Base-by-base conservation (phyloP, 176 grass and related monocot species). In the Zea mays region DNA sequence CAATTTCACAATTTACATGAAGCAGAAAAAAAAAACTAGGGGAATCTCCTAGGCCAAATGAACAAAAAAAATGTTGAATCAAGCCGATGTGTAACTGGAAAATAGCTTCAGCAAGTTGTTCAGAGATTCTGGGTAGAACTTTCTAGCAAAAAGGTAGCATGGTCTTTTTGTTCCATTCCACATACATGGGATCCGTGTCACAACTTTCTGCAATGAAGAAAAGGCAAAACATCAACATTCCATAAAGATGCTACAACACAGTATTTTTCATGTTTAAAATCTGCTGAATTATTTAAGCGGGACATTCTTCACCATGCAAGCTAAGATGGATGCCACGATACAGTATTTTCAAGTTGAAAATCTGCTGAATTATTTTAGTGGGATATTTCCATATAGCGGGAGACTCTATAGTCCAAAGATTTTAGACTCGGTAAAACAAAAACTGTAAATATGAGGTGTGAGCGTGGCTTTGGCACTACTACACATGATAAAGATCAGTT, bases 61-160 rank as follows among this genome's bases (percentile, higher is more conserved):
- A 89, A 87, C 73, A 87, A 90, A 87, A 7, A 35, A 89, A 6
- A 19, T 56, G 64, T 57, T 33, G 59, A 86, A 76, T 98, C 85
- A 92, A 73, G 90, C 60, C n/a, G 50, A 81, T 27, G 87, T 92
- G 82, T 90, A 88, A 84, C 77, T 88, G 82, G 87, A 85, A 79
- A 88, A 92, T 72, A 97, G 69, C 76, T 94, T 90, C 85, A 98
- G 72, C 84, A 98, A 41, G 60, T 92, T 94, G 85, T 87, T 80
- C 74, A 92, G 87, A 80, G 95, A 79, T 77, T 92, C 85, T n/a
- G 91, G 95, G 73, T 92, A 94, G 79, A 98, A 98, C 73, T 98
- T 98, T 82, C 95, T 87, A 36, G 91, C 87, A 75, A 98, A 98
- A 78, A 98, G 90, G 63, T 94, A 98, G 81, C 95, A 98, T 0